Conservation (phyloP, 352 stramenopile species). For the Thalassiosira hispida region DNA sequence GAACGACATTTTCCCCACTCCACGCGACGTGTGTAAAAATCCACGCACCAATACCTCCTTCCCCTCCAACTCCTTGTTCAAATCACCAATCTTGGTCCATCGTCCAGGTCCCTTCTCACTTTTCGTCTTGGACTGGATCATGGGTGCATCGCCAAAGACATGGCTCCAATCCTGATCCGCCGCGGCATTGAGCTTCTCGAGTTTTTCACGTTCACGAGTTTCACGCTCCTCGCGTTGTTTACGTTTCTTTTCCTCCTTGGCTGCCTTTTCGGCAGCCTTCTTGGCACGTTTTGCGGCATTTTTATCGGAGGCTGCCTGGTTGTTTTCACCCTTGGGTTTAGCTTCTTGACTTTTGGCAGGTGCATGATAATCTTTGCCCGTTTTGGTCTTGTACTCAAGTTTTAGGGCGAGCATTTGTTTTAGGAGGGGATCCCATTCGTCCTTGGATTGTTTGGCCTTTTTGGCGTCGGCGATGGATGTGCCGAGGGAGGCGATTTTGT, state of each 20-base stretch:
- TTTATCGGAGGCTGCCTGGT: slow-evolving; percentile 71
- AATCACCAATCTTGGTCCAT: slow-evolving; percentile 76
- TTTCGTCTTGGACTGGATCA: slow-evolving; percentile 68
- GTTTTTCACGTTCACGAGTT: slow-evolving; percentile 74
- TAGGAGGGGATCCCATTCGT: slow-evolving; percentile 80
- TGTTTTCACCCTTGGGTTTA: slow-evolving; percentile 30
- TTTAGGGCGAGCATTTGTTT: slow-evolving; percentile 80
- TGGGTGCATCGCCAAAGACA: slow-evolving; percentile 75
- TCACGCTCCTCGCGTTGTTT: slow-evolving; percentile 75
- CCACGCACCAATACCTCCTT: slow-evolving; percentile 77
- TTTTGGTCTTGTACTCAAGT: slow-evolving; percentile 74
- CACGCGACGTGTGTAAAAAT: slow-evolving; percentile 70
- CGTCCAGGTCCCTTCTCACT: slow-evolving; percentile 47
- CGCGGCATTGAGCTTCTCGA: slow-evolving; percentile 62
- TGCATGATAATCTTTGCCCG: slow-evolving; percentile 66
- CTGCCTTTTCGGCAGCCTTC: slow-evolving; percentile 67
- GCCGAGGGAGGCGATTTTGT: slow-evolving; percentile 71
- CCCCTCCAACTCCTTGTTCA: slow-evolving; percentile 65
- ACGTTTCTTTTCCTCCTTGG: slow-evolving; percentile 80
- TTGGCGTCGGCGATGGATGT: slow-evolving; percentile 76
- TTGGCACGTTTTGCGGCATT: slow-evolving; percentile 84
- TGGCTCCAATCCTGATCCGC: slow-evolving; percentile 63
- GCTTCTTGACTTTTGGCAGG: slow-evolving; percentile 47
- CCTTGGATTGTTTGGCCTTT: slow-evolving; percentile 68
- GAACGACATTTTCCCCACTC: slow-evolving; percentile 82